Conservation (phyloP, 169 alveolate genomes). For the Eimeria tenella region DNA sequence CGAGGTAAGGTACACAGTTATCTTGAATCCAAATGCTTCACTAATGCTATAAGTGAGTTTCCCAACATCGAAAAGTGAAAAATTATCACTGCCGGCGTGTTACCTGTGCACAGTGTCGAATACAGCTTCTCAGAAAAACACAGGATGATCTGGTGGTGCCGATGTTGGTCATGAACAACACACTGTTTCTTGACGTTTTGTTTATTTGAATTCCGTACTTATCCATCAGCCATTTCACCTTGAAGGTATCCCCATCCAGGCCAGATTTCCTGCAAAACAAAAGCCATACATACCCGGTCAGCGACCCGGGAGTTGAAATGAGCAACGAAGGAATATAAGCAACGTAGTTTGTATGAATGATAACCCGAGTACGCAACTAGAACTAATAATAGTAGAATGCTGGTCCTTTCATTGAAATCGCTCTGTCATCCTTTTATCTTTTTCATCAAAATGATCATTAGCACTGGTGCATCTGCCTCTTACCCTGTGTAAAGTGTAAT, state of each 20-base stretch:
- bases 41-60: no score
- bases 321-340: no score
- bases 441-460: no score
- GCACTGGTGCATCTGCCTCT: no score
- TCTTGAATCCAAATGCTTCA: no score
- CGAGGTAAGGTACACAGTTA: no score
- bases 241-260: conserved; percentile 84
- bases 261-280: conserved; percentile 49
- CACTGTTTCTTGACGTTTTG: conserved; percentile 83
- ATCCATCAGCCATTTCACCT: conserved; percentile 85
- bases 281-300: background rate
- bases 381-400: no score
- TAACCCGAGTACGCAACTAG: no score
- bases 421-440: no score
- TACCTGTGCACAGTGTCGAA: conserved; percentile 71
- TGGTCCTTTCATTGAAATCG: no score
- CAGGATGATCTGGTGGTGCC: conserved; percentile 85
- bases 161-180: conserved; percentile 83
- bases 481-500: conserved; percentile 83
- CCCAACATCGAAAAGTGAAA: background rate
- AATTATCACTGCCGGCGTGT: background rate
- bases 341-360: no score
- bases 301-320: no score
- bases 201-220: conserved; percentile 84
- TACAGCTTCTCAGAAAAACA: conserved; percentile 81